Evolutionary conservation across 1,284 basidiomycete species (phyloP).

Genomic region (Phellinidium pouzarii): DNA sequence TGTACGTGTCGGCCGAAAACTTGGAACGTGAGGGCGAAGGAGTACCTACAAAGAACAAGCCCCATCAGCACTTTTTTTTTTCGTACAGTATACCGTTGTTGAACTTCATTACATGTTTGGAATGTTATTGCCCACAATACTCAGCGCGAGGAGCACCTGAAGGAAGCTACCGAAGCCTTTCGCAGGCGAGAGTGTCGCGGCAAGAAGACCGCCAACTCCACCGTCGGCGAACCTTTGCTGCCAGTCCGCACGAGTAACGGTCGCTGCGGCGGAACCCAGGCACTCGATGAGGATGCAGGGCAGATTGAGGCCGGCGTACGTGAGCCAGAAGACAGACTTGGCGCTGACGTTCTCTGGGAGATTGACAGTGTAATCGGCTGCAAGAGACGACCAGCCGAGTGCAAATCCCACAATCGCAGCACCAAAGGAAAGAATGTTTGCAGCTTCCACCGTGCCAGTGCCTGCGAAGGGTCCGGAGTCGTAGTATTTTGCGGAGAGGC

Average conservation of each 20-base stretch:
- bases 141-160: conserved; percentile 28
- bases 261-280: conserved; percentile 28
- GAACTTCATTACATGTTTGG: too few relatives aligned
- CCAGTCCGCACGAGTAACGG: conserved; percentile 26
- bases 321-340: conserved; percentile 28
- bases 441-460: conserved; percentile 23
- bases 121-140: conserved; percentile 28
- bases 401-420: conserved; percentile 27
- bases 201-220: conserved; percentile 27
- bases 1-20: conserved; percentile 29
- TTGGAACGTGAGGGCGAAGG: conserved; percentile 30
- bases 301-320: conserved; percentile 31
- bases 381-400: conserved; percentile 25
- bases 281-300: conserved; percentile 25
- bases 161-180: conserved; percentile 28
- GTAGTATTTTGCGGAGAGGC: conserved; percentile 25
- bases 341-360: conserved; percentile 28
- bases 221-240: conserved; percentile 21
- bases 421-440: conserved; percentile 25
- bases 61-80: too few relatives aligned
- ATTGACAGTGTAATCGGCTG: conserved; percentile 30
- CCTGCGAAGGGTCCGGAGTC: conserved; percentile 23
- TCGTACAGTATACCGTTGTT: too few relatives aligned
- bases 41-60: too few relatives aligned
- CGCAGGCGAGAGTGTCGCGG: conserved; percentile 25